Base-by-base conservation (phyloP, 1,284 basidiomycete genomes). In the Coniophora puteana region DNA sequence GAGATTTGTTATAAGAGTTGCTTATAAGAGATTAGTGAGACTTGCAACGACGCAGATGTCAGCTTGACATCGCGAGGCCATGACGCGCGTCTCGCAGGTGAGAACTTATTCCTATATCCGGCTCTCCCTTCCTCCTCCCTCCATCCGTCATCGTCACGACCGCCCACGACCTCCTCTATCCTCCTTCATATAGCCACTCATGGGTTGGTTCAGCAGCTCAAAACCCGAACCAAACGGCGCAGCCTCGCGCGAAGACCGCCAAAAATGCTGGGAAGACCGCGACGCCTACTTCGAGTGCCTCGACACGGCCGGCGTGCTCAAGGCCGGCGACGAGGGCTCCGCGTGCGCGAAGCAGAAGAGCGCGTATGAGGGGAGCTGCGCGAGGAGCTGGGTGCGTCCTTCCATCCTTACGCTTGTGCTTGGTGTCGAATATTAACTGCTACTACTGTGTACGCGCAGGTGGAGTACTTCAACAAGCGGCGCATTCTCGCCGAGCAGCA, bases 401-500 rank as follows among this genome's bases (percentile, higher is more conserved):
- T 20, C 3, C 18, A 29, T 49, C 8, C 13, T 14, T 14, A 4
- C 12, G 14, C 35, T 38, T 4, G 12, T 33, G 36, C 23, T 24
- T 18, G 17, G 14, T 13, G n/a, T n/a, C n/a, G n/a, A n/a, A n/a
- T n/a, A n/a, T n/a, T n/a, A n/a, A n/a, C n/a, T n/a, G n/a, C n/a
- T n/a, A n/a, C n/a, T n/a, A 21, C 37, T 43, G 10, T 36, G 22
- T 26, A 38, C 33, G n/a, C n/a, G n/a, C 48, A 91, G 89, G 80
- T 91, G 52, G 83, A 83, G 24, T 90, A 91, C 57, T 91, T 91
- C 54, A 89, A 91, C 65, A 83, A 86, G 55, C 75, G 87, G 26
- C 71, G 88, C 38, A 74, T 88, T 21, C 74, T 89, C 41, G 82
- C 76, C 13, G 84, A 84, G 46, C 76, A 78, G 41, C 85, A 88